Evolutionary conservation across 202 grass and related monocot species (phyloP).

Genomic region (Hordeum pubiflorum): DNA sequence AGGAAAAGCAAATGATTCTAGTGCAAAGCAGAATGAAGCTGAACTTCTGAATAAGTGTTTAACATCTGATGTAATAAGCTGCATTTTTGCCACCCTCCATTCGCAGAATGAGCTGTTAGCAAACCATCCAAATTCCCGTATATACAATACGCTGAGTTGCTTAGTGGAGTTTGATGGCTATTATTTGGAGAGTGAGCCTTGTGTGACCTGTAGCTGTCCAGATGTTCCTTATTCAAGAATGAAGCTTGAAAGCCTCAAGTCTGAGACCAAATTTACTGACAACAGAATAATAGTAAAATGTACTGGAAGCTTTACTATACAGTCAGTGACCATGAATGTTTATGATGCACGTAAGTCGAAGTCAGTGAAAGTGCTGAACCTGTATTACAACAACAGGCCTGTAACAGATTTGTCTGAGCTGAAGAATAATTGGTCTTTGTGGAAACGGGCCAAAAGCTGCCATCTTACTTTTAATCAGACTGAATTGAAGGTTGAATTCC

Average conservation of each 20-base stretch:
- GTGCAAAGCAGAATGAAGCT: conserved; percentile 55
- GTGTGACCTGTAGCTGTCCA: conserved; percentile 95
- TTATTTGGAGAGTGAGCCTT: conserved; percentile 94
- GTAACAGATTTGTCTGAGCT: conserved; percentile 83
- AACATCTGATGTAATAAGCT: conserved; percentile 68
- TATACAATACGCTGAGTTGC: conserved; percentile 81
- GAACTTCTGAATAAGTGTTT: conserved; percentile 72
- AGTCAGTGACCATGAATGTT: conserved; percentile 94
- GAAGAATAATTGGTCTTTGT: conserved; percentile 98
- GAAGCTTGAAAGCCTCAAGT: conserved; percentile 97
- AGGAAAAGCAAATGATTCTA: conserved; percentile 61
- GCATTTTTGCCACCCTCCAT: conserved; percentile 87
- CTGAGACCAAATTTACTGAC: conserved; percentile 94
- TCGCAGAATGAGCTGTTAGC: conserved; percentile 93
- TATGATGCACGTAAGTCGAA: conserved; percentile 97
- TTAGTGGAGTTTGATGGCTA: conserved; percentile 98
- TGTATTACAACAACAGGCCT: conserved; percentile 92
- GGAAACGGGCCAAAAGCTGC: conserved; percentile 97
- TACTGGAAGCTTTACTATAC: conserved; percentile 92
- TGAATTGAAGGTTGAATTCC: conserved; percentile 91
- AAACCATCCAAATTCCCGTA: conserved; percentile 96
- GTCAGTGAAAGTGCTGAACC: conserved; percentile 89
- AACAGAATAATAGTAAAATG: conserved; percentile 98
- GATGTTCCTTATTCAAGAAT: conserved; percentile 85
- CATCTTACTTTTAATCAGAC: conserved; percentile 90